phyloP scores from a whole-genome alignment of 768 basidiomycete genomes.

The Leccinellum luteum region DNA sequence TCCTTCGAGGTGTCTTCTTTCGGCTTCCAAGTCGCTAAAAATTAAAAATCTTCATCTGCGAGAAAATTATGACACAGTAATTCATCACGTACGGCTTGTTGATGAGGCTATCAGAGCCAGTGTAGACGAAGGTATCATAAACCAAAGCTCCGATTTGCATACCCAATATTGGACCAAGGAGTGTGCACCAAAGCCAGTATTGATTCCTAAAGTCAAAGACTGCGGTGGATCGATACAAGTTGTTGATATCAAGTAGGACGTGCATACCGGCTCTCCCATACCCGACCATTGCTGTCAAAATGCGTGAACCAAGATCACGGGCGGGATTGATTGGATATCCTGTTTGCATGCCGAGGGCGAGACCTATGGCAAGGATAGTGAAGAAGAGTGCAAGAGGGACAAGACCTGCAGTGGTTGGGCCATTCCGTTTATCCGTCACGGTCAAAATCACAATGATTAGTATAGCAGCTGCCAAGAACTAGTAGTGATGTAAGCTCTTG shows the following conservation, averaged over 20 bases:
- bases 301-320: conserved; percentile 66
- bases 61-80: not conserved
- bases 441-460: conserved; percentile 55
- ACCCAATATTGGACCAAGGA: conserved; percentile 58
- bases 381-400: conserved; percentile 57
- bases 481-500: not conserved
- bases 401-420: conserved; percentile 47
- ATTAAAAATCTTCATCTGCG: not conserved
- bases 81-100: conserved; percentile 45
- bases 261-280: conserved; percentile 50
- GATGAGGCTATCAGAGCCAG: conserved; percentile 51
- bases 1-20: conserved; percentile 14
- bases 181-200: conserved; percentile 64
- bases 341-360: conserved; percentile 63
- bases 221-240: not conserved
- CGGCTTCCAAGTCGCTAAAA: conserved; percentile 10
- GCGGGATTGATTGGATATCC: conserved; percentile 69
- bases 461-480: conserved; percentile 59
- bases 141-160: conserved; percentile 50
- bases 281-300: conserved; percentile 69
- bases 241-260: conserved; percentile 17
- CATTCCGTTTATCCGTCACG: conserved; percentile 51
- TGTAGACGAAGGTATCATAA: conserved; percentile 60
- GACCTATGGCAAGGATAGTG: conserved; percentile 53
- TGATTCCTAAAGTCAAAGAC: not conserved